Evolutionary conservation across 495 filamentous ascomycete genomes (phyloP).

Genomic region (Apiosordaria backusii): DNA sequence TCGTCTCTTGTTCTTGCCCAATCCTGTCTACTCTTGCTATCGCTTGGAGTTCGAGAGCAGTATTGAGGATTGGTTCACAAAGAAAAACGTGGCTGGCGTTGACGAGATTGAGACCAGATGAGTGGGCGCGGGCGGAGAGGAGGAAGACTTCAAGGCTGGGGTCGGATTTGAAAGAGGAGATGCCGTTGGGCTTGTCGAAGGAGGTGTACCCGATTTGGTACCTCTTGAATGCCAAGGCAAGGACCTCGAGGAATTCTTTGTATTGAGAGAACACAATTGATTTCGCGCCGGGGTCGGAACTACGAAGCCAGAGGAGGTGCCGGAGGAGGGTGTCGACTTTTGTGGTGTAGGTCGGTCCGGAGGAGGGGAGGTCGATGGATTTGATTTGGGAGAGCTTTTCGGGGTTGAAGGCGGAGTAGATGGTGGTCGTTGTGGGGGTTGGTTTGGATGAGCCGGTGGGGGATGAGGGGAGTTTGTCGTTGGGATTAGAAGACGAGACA

Average conservation of each 20-base stretch:
- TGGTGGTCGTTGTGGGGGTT: conserved; percentile 34
- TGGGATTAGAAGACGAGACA: conserved; percentile 12
- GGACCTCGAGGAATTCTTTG: conserved; percentile 71
- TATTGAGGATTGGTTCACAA: conserved; percentile 89
- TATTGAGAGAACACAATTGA: conserved; percentile 86
- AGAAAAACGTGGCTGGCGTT: conserved; percentile 93
- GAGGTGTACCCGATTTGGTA: conserved; percentile 69
- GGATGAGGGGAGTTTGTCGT: background rate
- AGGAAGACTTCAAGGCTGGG: conserved; percentile 78
- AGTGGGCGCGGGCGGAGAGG: conserved; percentile 81
- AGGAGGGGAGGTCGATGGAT: conserved; percentile 60
- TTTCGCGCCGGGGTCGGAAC: conserved; percentile 82
- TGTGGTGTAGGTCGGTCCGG: conserved; percentile 69
- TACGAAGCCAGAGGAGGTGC: conserved; percentile 79
- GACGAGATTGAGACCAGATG: conserved; percentile 82
- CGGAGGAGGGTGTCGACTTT: conserved; percentile 82
- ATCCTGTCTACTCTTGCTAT: conserved; percentile 94
- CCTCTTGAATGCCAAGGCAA: conserved; percentile 60
- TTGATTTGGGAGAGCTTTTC: conserved; percentile 75
- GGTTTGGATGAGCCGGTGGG: conserved; percentile 12
- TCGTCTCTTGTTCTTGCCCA: conserved; percentile 80
- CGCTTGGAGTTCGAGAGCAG: conserved; percentile 88
- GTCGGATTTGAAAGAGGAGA: conserved; percentile 71
- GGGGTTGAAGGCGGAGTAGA: conserved; percentile 74
- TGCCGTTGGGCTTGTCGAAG: conserved; percentile 60